Evolutionary conservation across 768 basidiomycete genomes (phyloP).

Genomic region (Auriscalpium orientale): DNA sequence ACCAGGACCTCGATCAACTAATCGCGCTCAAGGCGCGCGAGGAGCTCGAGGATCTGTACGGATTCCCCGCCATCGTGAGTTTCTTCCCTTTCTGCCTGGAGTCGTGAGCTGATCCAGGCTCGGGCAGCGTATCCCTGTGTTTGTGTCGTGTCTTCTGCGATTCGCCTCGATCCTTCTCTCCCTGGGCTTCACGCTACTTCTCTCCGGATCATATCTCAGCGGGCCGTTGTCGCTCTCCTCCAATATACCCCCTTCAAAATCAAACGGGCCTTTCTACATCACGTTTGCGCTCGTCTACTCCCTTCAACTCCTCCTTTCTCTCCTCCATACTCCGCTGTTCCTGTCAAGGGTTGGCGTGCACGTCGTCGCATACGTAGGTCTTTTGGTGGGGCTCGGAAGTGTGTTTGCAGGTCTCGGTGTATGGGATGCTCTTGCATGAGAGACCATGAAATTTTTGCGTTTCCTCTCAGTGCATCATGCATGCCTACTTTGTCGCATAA

Average conservation of each 20-base stretch:
- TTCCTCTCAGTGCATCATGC: too few relatives aligned
- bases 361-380: constrained; percentile 62
- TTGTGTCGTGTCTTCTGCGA: constrained; percentile 70
- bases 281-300: constrained; percentile 22
- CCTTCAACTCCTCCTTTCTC: constrained; percentile 43
- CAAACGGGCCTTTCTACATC: constrained; percentile 19
- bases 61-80: constrained; percentile 71
- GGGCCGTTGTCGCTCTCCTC: constrained; percentile 35
- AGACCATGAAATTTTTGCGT: not conserved
- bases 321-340: constrained; percentile 60
- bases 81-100: not conserved
- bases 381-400: constrained; percentile 56
- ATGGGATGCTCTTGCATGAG: constrained; percentile 58
- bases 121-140: constrained; percentile 63
- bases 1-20: constrained; percentile 61
- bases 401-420: constrained; percentile 68
- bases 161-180: constrained; percentile 67
- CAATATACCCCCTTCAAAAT: constrained; percentile 14
- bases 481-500: too few relatives aligned
- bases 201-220: constrained; percentile 55
- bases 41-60: constrained; percentile 75
- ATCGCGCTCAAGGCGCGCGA: constrained; percentile 56
- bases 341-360: constrained; percentile 72
- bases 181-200: constrained; percentile 54
- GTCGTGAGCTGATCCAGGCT: constrained; percentile 6